Evolutionary conservation across 2,329 filamentous ascomycete genomes (phyloP), one percentile per base, ranked within the genome.

Genomic region (Calonectria pauciramosa): DNA sequence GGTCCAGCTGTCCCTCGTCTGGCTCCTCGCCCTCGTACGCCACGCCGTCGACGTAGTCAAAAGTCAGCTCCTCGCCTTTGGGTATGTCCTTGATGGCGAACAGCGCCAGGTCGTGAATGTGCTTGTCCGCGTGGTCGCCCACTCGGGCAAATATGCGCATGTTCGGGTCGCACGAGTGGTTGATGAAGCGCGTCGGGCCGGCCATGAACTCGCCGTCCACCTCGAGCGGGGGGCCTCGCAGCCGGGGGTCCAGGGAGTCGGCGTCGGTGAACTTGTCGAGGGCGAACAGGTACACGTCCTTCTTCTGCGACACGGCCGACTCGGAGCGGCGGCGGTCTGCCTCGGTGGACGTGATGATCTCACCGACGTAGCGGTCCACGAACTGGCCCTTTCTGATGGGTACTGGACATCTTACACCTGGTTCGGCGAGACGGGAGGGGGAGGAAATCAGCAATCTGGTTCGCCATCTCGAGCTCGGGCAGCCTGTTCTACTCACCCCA

Each of bases 121-220:
- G 90, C 73, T 92, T 92, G 80, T 96, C 94, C 0, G 93, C 91
- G 75, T 94, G 93, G 80, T 96, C 94, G 66, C 94, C 94, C 1
- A 94, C 93, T 1, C 95, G 91, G 0, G 94, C 94, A 84, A 96
- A 96, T 74, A 96, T 95, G 18, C 93, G 89, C 81, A 95, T 89
- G 80, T 96, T 96, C 0, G 95, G 94, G 6, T 94, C 91, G 82
- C 95, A 96, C 2, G 91, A 94, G 83, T 97, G 95, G 80, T 97
- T 97, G 83, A 96, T 94, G 84, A 96, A 97, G 3, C 94, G 90
- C 0, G 94, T 95, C 0, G 94, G 94, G 0, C 94, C 94, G 0
- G 94, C 94, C 87, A 93, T 92, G 82, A 94, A 94, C 82, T 96
- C 93, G 14, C 95, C 95, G 71, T 93, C 92, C 0, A 93, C 89